Percentiles rank a stretch among this genome's conserved stretches.
Evolutionary conservation across 371 early-diverging fungal species (phyloP).

Genomic region (Umbelopsis sp.): DNA sequence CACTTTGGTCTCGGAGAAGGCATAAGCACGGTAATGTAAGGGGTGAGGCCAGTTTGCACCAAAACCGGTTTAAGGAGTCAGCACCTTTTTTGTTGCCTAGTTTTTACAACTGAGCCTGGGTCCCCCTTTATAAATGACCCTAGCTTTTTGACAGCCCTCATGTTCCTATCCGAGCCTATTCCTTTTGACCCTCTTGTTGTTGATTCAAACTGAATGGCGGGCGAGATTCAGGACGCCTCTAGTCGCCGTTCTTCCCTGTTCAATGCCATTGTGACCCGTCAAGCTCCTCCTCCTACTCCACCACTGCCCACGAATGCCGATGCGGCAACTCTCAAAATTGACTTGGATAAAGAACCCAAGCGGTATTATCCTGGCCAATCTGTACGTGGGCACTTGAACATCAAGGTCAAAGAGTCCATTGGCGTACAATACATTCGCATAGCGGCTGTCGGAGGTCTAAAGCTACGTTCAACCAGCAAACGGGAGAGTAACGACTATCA

Average conservation of each 20-base stretch:
- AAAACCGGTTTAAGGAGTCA: background rate
- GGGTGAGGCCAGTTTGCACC: background rate
- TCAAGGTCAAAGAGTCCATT: background rate
- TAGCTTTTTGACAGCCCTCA: no score
- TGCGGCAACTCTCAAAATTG: background rate
- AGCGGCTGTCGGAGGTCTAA: slow-evolving; percentile 5
- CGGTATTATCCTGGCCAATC: slow-evolving; percentile 1
- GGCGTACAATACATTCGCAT: slow-evolving; percentile 15
- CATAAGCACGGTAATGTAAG: no score
- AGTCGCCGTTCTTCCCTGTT: background rate
- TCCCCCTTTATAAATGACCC: no score
- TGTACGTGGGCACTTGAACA: background rate
- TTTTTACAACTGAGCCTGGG: no score
- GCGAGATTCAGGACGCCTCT: background rate
- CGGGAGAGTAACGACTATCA: background rate
- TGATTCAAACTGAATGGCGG: background rate
- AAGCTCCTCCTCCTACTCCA: background rate
- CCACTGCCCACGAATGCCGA: background rate
- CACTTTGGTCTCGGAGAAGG: no score
- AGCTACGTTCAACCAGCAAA: background rate
- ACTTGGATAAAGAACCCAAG: background rate
- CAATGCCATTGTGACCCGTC: background rate
- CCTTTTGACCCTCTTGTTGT: background rate
- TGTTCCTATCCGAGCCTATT: background rate
- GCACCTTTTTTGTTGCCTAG: background rate